Evolutionary conservation across 2,329 filamentous ascomycete genomes (phyloP).

Genomic region (Hymenotorrendiella dingleyae): DNA sequence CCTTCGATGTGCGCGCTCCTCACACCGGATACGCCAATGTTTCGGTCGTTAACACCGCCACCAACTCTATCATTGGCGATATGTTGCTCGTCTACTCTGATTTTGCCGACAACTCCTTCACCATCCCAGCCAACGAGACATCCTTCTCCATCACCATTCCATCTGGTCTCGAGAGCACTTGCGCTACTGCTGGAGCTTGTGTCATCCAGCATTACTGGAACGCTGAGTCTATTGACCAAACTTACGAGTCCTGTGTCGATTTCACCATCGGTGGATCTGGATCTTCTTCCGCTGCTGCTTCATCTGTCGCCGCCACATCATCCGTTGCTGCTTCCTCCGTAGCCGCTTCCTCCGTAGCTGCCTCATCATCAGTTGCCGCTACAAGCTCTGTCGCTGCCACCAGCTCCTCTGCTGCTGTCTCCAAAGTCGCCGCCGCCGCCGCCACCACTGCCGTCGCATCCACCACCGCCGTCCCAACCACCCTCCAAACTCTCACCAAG

Average conservation of each 20-base stretch:
- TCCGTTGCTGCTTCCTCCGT: neutral
- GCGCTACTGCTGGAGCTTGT: slow-evolving; percentile 22
- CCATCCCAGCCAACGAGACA: slow-evolving; percentile 39
- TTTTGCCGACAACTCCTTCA: slow-evolving; percentile 42
- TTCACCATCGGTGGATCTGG: slow-evolving; percentile 31
- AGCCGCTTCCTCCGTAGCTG: neutral
- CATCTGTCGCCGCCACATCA: neutral
- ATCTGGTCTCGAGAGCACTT: slow-evolving; percentile 35
- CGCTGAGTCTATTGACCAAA: slow-evolving; percentile 43
- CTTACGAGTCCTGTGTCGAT: slow-evolving; percentile 52
- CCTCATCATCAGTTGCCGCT: neutral
- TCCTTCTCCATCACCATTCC: slow-evolving; percentile 50
- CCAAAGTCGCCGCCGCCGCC: slow-evolving; percentile 2
- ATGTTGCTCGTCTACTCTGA: slow-evolving; percentile 41
- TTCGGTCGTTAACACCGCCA: slow-evolving; percentile 43
- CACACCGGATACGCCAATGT: slow-evolving; percentile 52
- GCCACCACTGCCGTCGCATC: slow-evolving; percentile 1
- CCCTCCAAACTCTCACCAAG: too few species aligned
- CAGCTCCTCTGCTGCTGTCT: slow-evolving; percentile 6
- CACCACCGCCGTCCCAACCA: too few species aligned
- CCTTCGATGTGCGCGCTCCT: slow-evolving; percentile 38
- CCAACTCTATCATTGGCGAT: slow-evolving; percentile 43
- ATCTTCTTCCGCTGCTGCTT: slow-evolving; percentile 3
- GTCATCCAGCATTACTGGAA: slow-evolving; percentile 51
- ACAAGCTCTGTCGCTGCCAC: neutral